Evolutionary conservation across 1,139 yeast genomes (phyloP), one percentile per base, ranked within the genome.

Genomic region (Yamadazyma atmosphaerica): DNA sequence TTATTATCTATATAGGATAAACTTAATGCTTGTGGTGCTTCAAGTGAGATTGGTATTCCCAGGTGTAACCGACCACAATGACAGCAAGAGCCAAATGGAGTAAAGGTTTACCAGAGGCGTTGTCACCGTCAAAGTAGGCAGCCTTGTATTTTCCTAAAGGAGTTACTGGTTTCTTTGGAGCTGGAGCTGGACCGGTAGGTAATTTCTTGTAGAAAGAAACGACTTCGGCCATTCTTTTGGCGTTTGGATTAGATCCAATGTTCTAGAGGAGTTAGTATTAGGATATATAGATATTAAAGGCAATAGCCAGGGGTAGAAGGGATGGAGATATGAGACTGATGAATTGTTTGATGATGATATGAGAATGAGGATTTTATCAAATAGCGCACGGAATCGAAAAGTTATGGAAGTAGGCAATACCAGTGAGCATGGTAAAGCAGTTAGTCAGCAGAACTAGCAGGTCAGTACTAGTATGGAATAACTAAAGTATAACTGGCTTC

Each of bases 221-320:
- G 57, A 92, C 96, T 65, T 87, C 87, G 55, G 87, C 84, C 86
- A 92, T 88, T 75, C 96, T 88, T 79, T 88, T 88, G 56, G 98
- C 97, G 60, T 90, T 86, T 58, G 97, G 96, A 72, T 89, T 87
- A 51, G 95, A 79, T 43, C 96, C 96, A 56, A 92, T 75, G 85
- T 88, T 89, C 86, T 84, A 65, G 23, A 38, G 11, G 10, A 40
- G 77, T 72, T 70, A 72, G 77, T 72, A 68, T 16, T 10, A n/a
- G 8, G n/a, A 25, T n/a, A 8, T 8, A 25, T 25, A 11, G 14
- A 10, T 25, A n/a, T n/a, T n/a, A n/a, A n/a, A n/a, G n/a, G n/a
- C n/a, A n/a, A n/a, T n/a, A n/a, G n/a, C n/a, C n/a, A n/a, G n/a
- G n/a, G n/a, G n/a, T n/a, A n/a, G n/a, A n/a, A n/a, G n/a, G n/a